Percentiles rank a stretch among this genome's conserved stretches.
Evolutionary conservation across 352 stramenopile species (phyloP).

Genomic region (Globisporangium solare): DNA sequence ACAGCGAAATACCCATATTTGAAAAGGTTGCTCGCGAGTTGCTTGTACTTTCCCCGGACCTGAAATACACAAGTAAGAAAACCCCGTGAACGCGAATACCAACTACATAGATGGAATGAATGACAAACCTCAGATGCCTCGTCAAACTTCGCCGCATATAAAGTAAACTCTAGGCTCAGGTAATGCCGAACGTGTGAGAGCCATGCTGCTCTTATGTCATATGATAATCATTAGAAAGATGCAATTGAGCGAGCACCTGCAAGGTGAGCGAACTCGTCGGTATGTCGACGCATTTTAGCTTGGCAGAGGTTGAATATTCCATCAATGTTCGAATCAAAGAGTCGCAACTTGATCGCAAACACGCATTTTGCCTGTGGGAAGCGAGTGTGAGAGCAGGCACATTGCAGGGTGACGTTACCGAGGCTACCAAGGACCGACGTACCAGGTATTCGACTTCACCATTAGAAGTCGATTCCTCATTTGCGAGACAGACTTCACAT

Average conservation of each 20-base stretch:
- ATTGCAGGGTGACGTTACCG: background rate
- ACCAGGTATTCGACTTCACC: slow-evolving; percentile 17
- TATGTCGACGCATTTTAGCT: slow-evolving; percentile 23
- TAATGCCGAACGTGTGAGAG: background rate
- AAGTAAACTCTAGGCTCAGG: slow-evolving; percentile 41
- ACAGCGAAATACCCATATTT: slow-evolving; percentile 38
- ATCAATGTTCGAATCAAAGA: slow-evolving; percentile 53
- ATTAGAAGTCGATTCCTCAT: slow-evolving; percentile 6
- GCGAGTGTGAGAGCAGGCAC: background rate
- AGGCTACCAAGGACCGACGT: background rate
- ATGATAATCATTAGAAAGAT: background rate
- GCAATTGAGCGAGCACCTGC: slow-evolving; percentile 29
- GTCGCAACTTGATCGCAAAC: slow-evolving; percentile 52
- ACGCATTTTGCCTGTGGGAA: slow-evolving; percentile 33
- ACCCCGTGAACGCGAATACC: background rate
- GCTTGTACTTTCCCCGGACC: slow-evolving; percentile 47
- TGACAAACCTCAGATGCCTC: slow-evolving; percentile 35
- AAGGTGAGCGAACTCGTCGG: slow-evolving; percentile 40
- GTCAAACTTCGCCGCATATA: slow-evolving; percentile 50
- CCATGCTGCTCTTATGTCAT: background rate
- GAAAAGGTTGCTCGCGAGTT: slow-evolving; percentile 55
- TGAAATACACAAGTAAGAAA: slow-evolving; percentile 15
- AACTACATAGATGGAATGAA: background rate
- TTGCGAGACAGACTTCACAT: slow-evolving; percentile 20
- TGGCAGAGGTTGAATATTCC: slow-evolving; percentile 50